Conservation (phyloP, 257 asterid genomes). For the Scutellaria galericulata region DNA sequence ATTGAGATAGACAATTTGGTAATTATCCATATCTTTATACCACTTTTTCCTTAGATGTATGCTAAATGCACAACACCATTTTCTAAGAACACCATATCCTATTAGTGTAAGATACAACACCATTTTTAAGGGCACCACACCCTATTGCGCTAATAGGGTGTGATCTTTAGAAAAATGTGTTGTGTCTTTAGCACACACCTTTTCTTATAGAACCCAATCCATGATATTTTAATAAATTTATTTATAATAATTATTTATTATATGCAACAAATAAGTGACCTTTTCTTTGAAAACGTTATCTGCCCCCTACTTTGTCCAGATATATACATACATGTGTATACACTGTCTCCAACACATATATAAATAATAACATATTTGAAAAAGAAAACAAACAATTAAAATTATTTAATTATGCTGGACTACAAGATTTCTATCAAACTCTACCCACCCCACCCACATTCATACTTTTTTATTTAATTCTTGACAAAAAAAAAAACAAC, state of each 20-base stretch:
- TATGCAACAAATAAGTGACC: neutral
- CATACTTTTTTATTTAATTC: conserved; percentile 30
- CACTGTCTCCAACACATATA: conserved; percentile 26
- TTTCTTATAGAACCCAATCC: conserved; percentile 11
- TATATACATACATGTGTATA: conserved; percentile 17
- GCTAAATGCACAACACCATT: no score
- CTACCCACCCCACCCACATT: conserved; percentile 55
- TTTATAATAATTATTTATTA: neutral
- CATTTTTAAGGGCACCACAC: no score
- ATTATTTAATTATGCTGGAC: conserved; percentile 8
- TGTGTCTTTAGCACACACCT: no score
- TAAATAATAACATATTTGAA: neutral
- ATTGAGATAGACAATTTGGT: conserved; percentile 14
- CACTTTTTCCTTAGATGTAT: conserved; percentile 2
- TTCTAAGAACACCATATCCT: no score
- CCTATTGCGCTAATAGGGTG: no score
- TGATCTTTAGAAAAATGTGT: no score
- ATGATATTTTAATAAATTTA: neutral
- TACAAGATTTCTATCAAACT: conserved; percentile 39
- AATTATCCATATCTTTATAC: conserved; percentile 1
- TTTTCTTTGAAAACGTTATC: conserved; percentile 8
- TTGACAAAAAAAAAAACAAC: no score
- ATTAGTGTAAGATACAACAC: no score
- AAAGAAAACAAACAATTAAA: neutral
- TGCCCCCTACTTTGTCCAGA: conserved; percentile 24